A percentile compares a stretch with the other conserved stretches of the same genome.
phyloP scores from a whole-genome alignment of 192 early-diverging fungal genomes.

The Chytriomyces sp. region DNA sequence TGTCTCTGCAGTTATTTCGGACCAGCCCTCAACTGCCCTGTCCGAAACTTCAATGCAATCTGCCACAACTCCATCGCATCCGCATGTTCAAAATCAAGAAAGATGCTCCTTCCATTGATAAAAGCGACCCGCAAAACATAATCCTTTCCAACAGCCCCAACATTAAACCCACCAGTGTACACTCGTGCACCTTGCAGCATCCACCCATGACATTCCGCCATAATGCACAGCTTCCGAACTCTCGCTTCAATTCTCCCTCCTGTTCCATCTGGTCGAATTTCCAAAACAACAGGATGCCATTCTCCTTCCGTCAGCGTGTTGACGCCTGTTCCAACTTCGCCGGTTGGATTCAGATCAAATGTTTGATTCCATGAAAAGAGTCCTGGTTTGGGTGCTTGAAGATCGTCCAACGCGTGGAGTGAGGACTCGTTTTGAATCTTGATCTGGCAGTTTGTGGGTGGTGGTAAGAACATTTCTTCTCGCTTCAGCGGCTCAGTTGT shows the following conservation, averaged over 20 bases:
- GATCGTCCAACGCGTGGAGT: neutral
- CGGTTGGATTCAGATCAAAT: neutral
- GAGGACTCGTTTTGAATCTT: neutral
- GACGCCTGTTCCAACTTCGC: neutral
- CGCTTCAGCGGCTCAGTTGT: too few species aligned
- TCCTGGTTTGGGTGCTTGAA: neutral
- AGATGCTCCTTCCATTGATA: neutral
- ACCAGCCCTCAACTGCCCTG: neutral
- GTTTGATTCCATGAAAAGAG: neutral
- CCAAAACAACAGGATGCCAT: neutral
- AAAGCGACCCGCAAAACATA: neutral
- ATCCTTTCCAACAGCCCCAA: neutral
- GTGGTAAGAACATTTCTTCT: neutral
- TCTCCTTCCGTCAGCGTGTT: neutral
- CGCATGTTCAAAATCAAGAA: neutral
- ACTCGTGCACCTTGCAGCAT: neutral
- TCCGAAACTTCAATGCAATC: neutral
- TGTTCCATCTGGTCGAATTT: neutral
- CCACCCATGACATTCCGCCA: neutral
- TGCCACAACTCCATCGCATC: neutral
- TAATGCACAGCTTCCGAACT: neutral
- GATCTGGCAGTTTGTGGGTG: neutral
- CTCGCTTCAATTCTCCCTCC: neutral
- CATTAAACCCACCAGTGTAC: neutral
- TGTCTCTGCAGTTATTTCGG: neutral